phyloP scores from a whole-genome alignment of 2,329 filamentous ascomycete genomes.

The Fusarium sublunatum region DNA sequence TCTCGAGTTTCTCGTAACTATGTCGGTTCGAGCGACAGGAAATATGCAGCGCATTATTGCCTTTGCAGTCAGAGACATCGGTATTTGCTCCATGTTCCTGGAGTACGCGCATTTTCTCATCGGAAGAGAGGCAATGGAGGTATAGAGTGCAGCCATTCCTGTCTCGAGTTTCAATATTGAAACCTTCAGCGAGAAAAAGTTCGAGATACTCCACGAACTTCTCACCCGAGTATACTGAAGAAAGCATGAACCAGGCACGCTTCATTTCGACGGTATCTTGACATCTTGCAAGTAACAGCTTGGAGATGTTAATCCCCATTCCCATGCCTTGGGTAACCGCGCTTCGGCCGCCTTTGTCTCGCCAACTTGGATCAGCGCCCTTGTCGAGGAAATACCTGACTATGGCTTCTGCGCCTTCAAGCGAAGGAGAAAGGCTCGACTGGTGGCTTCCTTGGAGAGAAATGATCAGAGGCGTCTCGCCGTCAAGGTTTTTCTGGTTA shows the following conservation, averaged over 20 bases:
- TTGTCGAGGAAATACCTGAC: constrained; percentile 29
- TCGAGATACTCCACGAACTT: constrained; percentile 17
- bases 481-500: background rate
- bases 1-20: background rate
- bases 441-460: background rate
- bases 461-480: constrained; percentile 5
- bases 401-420: background rate
- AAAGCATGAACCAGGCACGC: constrained; percentile 30
- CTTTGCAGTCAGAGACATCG: constrained; percentile 3
- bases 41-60: constrained; percentile 33
- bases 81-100: constrained; percentile 15
- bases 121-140: constrained; percentile 8
- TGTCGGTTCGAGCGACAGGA: background rate
- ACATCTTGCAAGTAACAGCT: constrained; percentile 20
- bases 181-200: constrained; percentile 20
- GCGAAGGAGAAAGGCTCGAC: background rate
- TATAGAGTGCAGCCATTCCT: constrained; percentile 23
- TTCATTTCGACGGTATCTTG: background rate
- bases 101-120: background rate
- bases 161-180: constrained; percentile 23
- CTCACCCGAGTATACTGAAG: accelerated
- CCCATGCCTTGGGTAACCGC: background rate
- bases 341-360: background rate
- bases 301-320: constrained; percentile 1
- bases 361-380: constrained; percentile 22